phyloP scores from a whole-genome alignment of 2,329 filamentous ascomycete species.

The Arachnopeziza araneosa region DNA sequence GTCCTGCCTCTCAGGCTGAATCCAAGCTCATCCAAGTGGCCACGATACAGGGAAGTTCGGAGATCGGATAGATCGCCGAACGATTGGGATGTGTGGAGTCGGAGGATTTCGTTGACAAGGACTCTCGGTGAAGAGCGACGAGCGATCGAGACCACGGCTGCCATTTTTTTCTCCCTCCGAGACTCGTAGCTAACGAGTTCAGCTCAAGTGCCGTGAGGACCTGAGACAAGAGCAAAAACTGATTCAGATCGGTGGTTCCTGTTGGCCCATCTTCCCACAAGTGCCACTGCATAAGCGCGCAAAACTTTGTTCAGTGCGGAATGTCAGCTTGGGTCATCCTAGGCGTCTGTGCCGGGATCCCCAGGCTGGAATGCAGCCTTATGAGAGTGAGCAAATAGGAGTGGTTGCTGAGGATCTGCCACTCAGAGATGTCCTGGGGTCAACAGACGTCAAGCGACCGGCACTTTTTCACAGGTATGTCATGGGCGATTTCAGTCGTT shows the following conservation, averaged over 20 bases:
- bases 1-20: background rate
- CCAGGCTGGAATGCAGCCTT: background rate
- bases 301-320: background rate
- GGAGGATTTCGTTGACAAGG: background rate
- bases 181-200: background rate
- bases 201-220: background rate
- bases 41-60: background rate
- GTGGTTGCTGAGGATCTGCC: too few relatives aligned
- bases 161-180: background rate
- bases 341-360: background rate
- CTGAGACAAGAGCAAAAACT: background rate
- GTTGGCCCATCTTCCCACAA: background rate
- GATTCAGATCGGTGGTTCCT: background rate
- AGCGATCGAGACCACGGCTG: background rate
- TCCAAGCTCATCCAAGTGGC: background rate
- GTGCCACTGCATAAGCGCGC: background rate
- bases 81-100: background rate
- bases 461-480: too few relatives aligned
- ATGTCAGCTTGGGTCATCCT: background rate
- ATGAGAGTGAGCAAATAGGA: background rate
- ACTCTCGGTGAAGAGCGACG: background rate
- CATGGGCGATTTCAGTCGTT: background rate
- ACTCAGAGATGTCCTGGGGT: too few relatives aligned
- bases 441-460: too few relatives aligned
- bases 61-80: background rate